Base-by-base conservation (phyloP, 768 basidiomycete species). In the Suillus cothurnatus region DNA sequence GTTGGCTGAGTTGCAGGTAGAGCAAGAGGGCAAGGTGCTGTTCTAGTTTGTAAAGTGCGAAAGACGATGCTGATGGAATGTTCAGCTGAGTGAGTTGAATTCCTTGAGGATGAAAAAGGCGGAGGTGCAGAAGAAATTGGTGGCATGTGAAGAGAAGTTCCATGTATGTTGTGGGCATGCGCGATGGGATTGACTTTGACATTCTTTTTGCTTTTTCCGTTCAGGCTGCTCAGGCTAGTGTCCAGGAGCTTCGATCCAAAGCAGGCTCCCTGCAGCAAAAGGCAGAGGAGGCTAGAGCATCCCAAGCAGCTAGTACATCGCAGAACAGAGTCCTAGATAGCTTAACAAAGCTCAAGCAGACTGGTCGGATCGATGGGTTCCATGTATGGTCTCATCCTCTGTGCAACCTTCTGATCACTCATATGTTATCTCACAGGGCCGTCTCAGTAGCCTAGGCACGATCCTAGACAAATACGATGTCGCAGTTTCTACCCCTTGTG, bases 391-490 rank as follows among this genome's bases (percentile, higher is more conserved):
- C 17, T 61, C n/a, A 17, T 58, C 14, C 14, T 34, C 15, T 0
- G 32, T n/a, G 26, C 45, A 28, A 6, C 8, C 43, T 55, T 55
- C 4, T 12, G 1, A 17, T 32, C 26, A 17, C 23, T 39, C 39
- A 69, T 41, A 41, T 38, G 34, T 23, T 28, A 36, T 39, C 60
- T 8, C 49, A 0, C 68, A 97, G 95, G 97, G 97, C 7, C 94
- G 97, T 34, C 85, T 99, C 2, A 96, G 97, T 41, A 92, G 88
- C 73, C 87, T 99, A 3, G 97, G 97, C 11, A 92, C 94, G 2
- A 99, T 99, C 68, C 89, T 94, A 17, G 95, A 97, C 78, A 94
- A 95, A 75, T 99, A 97, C 76, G 97, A 99, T 70, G 85, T 98
- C 28, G 96, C 97, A 0, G 88, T 99, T 59, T 93, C 96, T 2